Evolutionary conservation across 2,329 filamentous ascomycete genomes (phyloP), one percentile per base, ranked within the genome.

Genomic region (Penicillium sp.): DNA sequence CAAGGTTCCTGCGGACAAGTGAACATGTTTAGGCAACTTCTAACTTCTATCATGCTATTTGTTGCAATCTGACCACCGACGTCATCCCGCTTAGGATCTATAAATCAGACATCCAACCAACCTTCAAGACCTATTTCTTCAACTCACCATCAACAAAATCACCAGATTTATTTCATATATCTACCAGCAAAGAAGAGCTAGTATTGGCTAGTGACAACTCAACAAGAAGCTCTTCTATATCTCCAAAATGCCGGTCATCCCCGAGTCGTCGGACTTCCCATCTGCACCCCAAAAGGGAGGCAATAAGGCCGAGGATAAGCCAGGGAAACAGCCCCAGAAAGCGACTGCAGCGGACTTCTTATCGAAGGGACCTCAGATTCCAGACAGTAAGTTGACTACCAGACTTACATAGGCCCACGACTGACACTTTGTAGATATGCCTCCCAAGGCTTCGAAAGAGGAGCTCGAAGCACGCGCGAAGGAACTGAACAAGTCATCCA

Each of bases 391-490:
- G 74, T 56, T 9, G n/a, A 15, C 40, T 38, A 10, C 29, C 19
- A 35, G 19, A 21, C n/a, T 9, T 13, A 31, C n/a, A 31, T 6
- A 38, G 6, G 40, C 23, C 6, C 33, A 41, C 50, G 40, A 52
- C 45, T 59, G 50, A 43, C 50, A 13, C 9, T 37, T 42, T 37
- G 19, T 46, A 78, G 76, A 74, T 17, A 73, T 78, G 69, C 76
- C 77, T 35, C 71, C 73, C n/a, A 75, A 75, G 59, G 73, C 70
- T 25, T 72, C 82, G 58, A 89, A 88, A 75, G 87, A 89, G 71
- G 88, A 91, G 68, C 83, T 88, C 54, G 78, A 82, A 68, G 85
- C 82, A 13, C 86, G 84, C 72, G 86, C 85, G 60, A 78, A 86
- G 71, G 84, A 84, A 68, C 67, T 91, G 73, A 90, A 90, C 51